phyloP scores from a whole-genome alignment of 2,329 filamentous ascomycete genomes.

The Acrodontium crateriforme region DNA sequence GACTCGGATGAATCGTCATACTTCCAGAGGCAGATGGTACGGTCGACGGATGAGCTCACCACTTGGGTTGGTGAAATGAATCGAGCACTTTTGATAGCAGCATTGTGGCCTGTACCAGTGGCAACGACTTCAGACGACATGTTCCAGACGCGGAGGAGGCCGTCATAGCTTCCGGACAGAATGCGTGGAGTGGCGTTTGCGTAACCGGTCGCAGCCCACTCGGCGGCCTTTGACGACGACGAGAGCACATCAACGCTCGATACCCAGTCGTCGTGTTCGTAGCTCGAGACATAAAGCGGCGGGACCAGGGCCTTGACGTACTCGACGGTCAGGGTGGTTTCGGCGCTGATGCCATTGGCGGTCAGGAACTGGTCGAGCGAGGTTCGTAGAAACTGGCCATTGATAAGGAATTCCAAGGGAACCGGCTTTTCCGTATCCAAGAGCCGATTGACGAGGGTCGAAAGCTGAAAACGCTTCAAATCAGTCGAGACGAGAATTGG shows the following conservation, averaged over 20 bases:
- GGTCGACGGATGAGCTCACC: conserved; percentile 71
- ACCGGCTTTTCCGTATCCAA: conserved; percentile 47
- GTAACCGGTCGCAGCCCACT: conserved; percentile 39
- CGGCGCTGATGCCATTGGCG: conserved; percentile 72
- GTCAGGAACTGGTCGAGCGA: conserved; percentile 84
- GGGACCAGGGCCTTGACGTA: conserved; percentile 88
- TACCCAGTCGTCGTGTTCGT: conserved; percentile 97
- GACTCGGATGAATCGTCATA: conserved; percentile 55
- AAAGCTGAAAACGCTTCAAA: conserved; percentile 46
- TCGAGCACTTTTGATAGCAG: conserved; percentile 66
- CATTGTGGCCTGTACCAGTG: conserved; percentile 59
- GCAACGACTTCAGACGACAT: conserved; percentile 74
- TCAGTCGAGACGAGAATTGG: conserved; percentile 45
- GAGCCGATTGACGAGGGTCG: conserved; percentile 49
- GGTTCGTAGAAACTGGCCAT: conserved; percentile 80
- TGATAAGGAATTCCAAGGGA: conserved; percentile 89
- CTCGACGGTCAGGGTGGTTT: conserved; percentile 76
- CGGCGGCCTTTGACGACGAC: conserved; percentile 44
- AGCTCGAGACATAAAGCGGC: conserved; percentile 77
- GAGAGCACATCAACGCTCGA: conserved; percentile 74
- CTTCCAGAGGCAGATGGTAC: conserved; percentile 80
- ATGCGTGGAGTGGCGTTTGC: conserved; percentile 46
- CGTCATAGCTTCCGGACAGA: conserved; percentile 89
- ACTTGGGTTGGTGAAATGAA: conserved; percentile 69
- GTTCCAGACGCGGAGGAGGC: conserved; percentile 78